Evolutionary conservation across 23 red algal species (phyloP).

Genomic region (Gracilaria vermiculophylla): DNA sequence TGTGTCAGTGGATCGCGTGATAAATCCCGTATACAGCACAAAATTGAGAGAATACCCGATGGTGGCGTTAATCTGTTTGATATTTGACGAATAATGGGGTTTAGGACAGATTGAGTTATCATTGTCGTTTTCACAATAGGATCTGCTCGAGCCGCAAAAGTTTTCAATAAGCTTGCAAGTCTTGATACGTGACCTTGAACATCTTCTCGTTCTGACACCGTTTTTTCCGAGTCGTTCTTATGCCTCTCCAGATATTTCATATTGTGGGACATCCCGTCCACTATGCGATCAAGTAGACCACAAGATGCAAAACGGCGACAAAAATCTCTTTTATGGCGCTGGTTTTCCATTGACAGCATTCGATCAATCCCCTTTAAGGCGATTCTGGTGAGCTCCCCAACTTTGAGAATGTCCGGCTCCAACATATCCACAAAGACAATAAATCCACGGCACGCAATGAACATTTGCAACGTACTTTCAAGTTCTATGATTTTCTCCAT

Average conservation of each 20-base stretch:
- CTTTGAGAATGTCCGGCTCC: constrained; percentile 47
- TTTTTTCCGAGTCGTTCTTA: neutral
- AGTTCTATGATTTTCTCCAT: constrained; percentile 51
- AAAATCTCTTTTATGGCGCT: constrained; percentile 83
- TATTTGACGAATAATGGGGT: constrained; percentile 72
- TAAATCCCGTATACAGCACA: constrained; percentile 84
- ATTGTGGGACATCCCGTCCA: constrained; percentile 53
- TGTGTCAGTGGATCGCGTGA: constrained; percentile 85
- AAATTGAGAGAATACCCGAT: constrained; percentile 39
- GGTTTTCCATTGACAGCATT: constrained; percentile 78
- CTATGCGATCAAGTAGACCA: constrained; percentile 78
- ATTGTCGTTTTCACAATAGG: constrained; percentile 72
- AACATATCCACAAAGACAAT: constrained; percentile 69
- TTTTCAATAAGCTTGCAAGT: constrained; percentile 62
- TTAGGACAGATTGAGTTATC: constrained; percentile 44
- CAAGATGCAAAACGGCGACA: constrained; percentile 76
- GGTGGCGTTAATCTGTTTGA: constrained; percentile 20
- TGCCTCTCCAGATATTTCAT: constrained; percentile 24
- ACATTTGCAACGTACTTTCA: constrained; percentile 60
- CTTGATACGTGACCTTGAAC: constrained; percentile 53
- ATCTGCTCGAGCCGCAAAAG: constrained; percentile 79
- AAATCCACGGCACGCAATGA: constrained; percentile 66
- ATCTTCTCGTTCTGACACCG: neutral
- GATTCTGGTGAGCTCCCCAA: constrained; percentile 48
- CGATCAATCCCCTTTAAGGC: constrained; percentile 70